phyloP scores from a whole-genome alignment of 1,284 basidiomycete species.

The Hemileia vastatrix region DNA sequence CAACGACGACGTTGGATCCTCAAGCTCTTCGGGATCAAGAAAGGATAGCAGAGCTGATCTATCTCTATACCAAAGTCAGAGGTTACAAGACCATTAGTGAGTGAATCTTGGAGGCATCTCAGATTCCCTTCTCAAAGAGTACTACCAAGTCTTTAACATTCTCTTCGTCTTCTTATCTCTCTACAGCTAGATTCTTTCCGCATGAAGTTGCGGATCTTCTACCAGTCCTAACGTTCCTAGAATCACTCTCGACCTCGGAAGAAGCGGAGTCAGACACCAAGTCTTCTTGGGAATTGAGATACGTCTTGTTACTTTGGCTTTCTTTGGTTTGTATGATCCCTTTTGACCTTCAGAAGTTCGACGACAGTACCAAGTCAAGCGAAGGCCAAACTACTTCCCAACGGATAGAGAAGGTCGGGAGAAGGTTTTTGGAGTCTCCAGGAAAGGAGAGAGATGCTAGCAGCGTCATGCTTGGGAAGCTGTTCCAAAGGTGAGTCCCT shows the following conservation, averaged over 20 bases:
- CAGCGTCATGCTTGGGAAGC: slow-evolving; percentile 60
- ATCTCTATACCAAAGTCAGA: slow-evolving; percentile 75
- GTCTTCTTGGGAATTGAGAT: slow-evolving; percentile 71
- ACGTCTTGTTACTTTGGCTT: slow-evolving; percentile 80
- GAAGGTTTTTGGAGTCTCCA: slow-evolving; percentile 55
- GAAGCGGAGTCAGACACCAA: slow-evolving; percentile 29
- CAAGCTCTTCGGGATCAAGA: slow-evolving; percentile 43
- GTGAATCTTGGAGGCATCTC: slow-evolving; percentile 44
- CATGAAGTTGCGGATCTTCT: slow-evolving; percentile 74
- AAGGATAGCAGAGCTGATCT: slow-evolving; percentile 59
- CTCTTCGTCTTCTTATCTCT: background rate
- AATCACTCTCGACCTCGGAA: slow-evolving; percentile 45
- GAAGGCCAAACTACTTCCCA: slow-evolving; percentile 47
- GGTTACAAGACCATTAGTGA: slow-evolving; percentile 86
- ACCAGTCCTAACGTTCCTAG: slow-evolving; percentile 61
- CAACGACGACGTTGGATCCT: background rate
- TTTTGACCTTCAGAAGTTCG: slow-evolving; percentile 77
- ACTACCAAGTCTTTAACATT: background rate
- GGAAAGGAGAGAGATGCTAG: slow-evolving; percentile 75
- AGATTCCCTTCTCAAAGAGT: background rate
- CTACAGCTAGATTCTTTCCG: slow-evolving; percentile 77
- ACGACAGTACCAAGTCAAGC: slow-evolving; percentile 48
- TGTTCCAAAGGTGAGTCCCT: slow-evolving; percentile 61
- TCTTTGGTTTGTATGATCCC: slow-evolving; percentile 88
- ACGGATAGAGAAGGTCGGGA: slow-evolving; percentile 56